phyloP scores from a whole-genome alignment of 768 basidiomycete genomes.

The Lyophyllum shimeji region DNA sequence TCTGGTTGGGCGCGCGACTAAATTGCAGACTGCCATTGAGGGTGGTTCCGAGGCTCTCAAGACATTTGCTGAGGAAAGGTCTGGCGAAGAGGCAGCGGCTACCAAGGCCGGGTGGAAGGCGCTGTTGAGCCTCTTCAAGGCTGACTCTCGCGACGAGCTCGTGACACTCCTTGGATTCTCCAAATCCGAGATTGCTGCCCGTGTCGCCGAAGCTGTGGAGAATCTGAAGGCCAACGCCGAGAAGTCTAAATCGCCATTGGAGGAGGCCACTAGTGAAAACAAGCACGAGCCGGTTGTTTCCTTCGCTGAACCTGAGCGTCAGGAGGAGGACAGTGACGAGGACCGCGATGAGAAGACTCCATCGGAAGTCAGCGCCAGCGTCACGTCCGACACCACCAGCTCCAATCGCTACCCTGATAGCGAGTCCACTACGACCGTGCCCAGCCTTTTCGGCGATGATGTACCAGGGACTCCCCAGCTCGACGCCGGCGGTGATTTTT shows the following conservation, averaged over 20 bases:
- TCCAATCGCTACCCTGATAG: slow-evolving; percentile 57
- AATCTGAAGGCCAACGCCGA: slow-evolving; percentile 54
- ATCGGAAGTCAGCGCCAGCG: slow-evolving; percentile 70
- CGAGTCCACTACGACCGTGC: slow-evolving; percentile 83
- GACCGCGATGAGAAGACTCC: slow-evolving; percentile 57
- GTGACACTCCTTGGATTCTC: slow-evolving; percentile 91
- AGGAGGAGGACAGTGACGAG: slow-evolving; percentile 35
- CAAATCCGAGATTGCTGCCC: slow-evolving; percentile 76
- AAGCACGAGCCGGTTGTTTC: slow-evolving; percentile 80
- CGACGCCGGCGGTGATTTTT: slow-evolving; percentile 81
- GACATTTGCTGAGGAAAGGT: slow-evolving; percentile 67
- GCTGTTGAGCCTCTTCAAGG: slow-evolving; percentile 82
- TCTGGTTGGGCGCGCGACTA: slow-evolving; percentile 72
- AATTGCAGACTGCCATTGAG: slow-evolving; percentile 62
- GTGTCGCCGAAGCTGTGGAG: slow-evolving; percentile 81
- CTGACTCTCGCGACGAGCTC: slow-evolving; percentile 87
- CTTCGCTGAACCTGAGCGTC: slow-evolving; percentile 74
- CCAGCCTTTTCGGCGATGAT: slow-evolving; percentile 87
- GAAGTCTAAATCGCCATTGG: slow-evolving; percentile 27
- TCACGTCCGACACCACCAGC: slow-evolving; percentile 60
- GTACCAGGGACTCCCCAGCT: slow-evolving; percentile 61
- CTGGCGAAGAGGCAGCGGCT: slow-evolving; percentile 27
- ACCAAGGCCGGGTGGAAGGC: slow-evolving; percentile 79
- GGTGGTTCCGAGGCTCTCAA: slow-evolving; percentile 47
- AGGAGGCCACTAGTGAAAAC: slow-evolving; percentile 41